Conservation (phyloP, 106 monocot genomes). For the Dendrobium officinale region DNA sequence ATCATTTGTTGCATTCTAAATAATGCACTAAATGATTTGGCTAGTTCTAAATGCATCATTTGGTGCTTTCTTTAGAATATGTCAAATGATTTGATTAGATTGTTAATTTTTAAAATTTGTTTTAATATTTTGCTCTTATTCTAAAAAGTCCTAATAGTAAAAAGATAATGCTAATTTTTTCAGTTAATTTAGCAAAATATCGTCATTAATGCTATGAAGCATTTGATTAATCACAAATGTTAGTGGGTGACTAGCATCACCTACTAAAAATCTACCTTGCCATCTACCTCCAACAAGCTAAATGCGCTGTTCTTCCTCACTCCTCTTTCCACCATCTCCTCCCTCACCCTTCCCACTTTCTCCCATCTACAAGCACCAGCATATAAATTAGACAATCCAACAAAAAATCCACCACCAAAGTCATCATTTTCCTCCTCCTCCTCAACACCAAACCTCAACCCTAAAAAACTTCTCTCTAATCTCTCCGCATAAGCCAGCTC, state of each 20-base stretch:
- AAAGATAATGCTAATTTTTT: too few species aligned
- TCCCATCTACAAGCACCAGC: conserved; percentile 15
- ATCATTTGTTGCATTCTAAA: too few species aligned
- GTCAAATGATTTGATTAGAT: too few species aligned
- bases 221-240: conserved; percentile 1
- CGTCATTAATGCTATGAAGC: conserved; percentile 1
- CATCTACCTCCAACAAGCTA: conserved; percentile 23
- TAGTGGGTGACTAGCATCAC: conserved; percentile 10
- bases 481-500: not conserved
- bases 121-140: too few species aligned
- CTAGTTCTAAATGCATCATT: too few species aligned
- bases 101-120: too few species aligned
- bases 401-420: conserved; percentile 13
- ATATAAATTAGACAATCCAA: conserved; percentile 20
- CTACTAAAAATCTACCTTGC: conserved; percentile 13
- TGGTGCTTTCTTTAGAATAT: too few species aligned
- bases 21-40: too few species aligned
- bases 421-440: not conserved
- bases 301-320: conserved; percentile 14
- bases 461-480: conserved; percentile 6
- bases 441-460: not conserved
- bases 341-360: conserved; percentile 15
- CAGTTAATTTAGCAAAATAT: not conserved
- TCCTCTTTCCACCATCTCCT: conserved; percentile 18
- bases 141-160: too few species aligned